Conservation (phyloP, 23 red algal genomes). For the Pyropia yezoensis region DNA sequence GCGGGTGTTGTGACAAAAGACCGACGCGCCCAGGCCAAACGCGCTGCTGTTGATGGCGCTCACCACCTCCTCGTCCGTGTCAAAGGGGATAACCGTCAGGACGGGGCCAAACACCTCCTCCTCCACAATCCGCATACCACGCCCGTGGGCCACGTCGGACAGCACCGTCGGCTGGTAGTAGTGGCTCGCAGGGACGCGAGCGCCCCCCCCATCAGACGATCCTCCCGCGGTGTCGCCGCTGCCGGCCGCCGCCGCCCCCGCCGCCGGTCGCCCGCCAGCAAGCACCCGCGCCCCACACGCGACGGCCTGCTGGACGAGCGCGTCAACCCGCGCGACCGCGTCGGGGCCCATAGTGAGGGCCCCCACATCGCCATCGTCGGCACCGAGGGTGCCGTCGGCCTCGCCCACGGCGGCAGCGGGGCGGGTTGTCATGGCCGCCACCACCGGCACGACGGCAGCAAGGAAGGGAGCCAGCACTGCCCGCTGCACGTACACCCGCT, state of each 20-base stretch:
- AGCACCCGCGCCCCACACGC: slow-evolving; percentile 56
- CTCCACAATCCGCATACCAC: slow-evolving; percentile 63
- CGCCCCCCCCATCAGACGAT: background rate
- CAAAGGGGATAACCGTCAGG: slow-evolving; percentile 48
- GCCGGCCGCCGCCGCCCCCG: background rate
- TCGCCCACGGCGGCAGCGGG: background rate
- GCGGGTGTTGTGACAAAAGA: slow-evolving; percentile 36
- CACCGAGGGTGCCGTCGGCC: slow-evolving; percentile 2
- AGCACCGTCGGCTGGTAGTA: slow-evolving; percentile 76
- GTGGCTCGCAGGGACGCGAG: background rate
- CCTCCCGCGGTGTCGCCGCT: no score
- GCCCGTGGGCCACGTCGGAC: slow-evolving; percentile 21
- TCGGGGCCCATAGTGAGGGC: slow-evolving; percentile 82
- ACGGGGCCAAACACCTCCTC: slow-evolving; percentile 99
- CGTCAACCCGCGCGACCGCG: slow-evolving; percentile 35
- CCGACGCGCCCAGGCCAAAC: slow-evolving; percentile 69
- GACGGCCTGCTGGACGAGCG: slow-evolving; percentile 64
- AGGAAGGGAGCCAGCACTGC: slow-evolving; percentile 43
- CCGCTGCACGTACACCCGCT: slow-evolving; percentile 82
- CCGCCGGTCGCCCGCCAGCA: slow-evolving; percentile 20
- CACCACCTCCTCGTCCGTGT: slow-evolving; percentile 43
- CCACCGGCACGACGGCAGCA: background rate
- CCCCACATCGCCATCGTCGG: slow-evolving; percentile 47
- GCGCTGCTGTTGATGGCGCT: slow-evolving; percentile 55
- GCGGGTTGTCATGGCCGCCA: slow-evolving; percentile 1